These are phyloP conservation scores for Colletotrichum agaves DNA, from an alignment of 2,329 filamentous ascomycete species.

Conservation along the genomic window DNA sequence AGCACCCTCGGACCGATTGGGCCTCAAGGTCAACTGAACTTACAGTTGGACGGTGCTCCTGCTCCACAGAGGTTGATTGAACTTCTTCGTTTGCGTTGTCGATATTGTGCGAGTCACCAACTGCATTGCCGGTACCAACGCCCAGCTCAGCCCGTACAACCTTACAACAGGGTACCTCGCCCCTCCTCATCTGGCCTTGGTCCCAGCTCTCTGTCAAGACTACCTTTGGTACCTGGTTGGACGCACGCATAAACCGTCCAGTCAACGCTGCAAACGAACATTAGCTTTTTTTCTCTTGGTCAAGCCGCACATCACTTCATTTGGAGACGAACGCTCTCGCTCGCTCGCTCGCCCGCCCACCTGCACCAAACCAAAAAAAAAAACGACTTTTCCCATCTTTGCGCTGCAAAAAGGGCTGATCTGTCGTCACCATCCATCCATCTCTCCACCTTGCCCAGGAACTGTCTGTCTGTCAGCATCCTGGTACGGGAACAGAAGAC, in stretches of 20 bases:
- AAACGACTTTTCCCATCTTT: conserved; percentile 1
- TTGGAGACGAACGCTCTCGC: conserved; percentile 33
- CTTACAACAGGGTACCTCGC: neutral
- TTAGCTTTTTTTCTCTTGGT: conserved; percentile 24
- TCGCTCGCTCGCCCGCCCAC: conserved; percentile 3
- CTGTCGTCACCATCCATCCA: conserved; percentile 3
- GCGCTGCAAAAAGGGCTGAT: conserved; percentile 4
- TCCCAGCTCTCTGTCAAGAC: neutral
- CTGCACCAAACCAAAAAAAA: conserved; percentile 20
- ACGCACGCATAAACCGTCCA: conserved; percentile 35
- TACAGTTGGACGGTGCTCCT: conserved; percentile 6
- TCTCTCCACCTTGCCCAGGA: neutral
- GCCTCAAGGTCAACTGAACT: neutral
- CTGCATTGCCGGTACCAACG: neutral
- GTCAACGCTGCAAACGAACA: conserved; percentile 32
- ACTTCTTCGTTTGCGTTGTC: conserved; percentile 19
- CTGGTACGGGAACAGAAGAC: neutral
- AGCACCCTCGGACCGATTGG: conserved; percentile 4
- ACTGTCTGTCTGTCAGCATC: neutral
- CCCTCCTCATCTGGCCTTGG: neutral
- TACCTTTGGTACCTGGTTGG: neutral
- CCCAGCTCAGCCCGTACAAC: conserved; percentile 1
- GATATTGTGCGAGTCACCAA: neutral
- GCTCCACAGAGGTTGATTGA: conserved; percentile 2
- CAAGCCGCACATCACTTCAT: conserved; percentile 35